These are phyloP conservation scores for rapeseed (Brassica napus) DNA, from an alignment of 345 rosid species.

Conservation along the genomic window Da-Ae NC_063440.1:27465501-27466000, in stretches of 20 bases:
- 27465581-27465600: neutral
- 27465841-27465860: conserved; percentile 70
- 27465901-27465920: neutral
- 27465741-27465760: conserved; percentile 88
- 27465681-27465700: conserved; percentile 92
- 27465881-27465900: neutral
- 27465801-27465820: conserved; percentile 81
- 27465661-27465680: conserved; percentile 42
- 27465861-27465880: neutral
- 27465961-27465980: conserved; percentile 73
- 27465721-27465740: conserved; percentile 96
- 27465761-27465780: conserved; percentile 82
- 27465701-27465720: conserved; percentile 87
- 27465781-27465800: conserved; percentile 96
- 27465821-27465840: conserved; percentile 95
- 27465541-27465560: conserved; percentile 8
- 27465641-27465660: neutral
- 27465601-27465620: conserved; percentile 2
- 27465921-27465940: conserved; percentile 45
- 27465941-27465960: conserved; percentile 93
- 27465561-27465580: neutral
- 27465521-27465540: neutral
- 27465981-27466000: conserved; percentile 82
- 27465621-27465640: conserved; percentile 8
- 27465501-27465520: conserved; percentile 18